Conservation (phyloP, 306 rosid species). For the Betula pendula region DNA sequence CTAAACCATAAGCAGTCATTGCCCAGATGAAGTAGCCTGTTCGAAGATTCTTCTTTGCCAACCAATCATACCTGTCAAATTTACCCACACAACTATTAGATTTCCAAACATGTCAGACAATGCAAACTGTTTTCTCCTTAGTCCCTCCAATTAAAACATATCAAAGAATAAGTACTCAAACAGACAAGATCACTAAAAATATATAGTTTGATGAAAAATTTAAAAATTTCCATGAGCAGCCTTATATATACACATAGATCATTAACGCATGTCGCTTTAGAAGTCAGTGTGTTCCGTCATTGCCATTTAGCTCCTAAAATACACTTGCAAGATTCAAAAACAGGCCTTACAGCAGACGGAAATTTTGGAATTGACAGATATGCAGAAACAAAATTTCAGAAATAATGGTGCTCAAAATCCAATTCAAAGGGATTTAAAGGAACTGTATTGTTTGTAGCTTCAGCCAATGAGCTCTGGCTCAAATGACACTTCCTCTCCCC, state of each 20-base stretch:
- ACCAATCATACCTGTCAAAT: conserved; percentile 83
- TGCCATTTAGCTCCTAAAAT: not conserved
- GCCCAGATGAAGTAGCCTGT: conserved; percentile 94
- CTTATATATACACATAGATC: not conserved
- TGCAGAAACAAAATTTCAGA: not conserved
- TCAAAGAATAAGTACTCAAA: not conserved
- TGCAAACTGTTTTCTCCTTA: conserved; percentile 1
- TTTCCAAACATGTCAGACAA: conserved; percentile 12
- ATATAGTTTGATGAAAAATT: not conserved
- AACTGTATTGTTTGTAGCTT: not conserved
- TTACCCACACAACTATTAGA: conserved; percentile 25
- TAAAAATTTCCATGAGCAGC: not conserved
- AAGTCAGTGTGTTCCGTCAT: not conserved
- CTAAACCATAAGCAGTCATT: conserved; percentile 96
- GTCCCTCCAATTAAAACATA: conserved; percentile 7
- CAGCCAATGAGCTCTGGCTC: conserved; percentile 4
- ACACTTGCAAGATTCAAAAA: not conserved
- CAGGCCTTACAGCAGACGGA: not conserved
- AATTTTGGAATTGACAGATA: not conserved
- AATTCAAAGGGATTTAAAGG: not conserved
- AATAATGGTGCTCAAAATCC: not conserved
- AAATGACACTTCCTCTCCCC: not conserved
- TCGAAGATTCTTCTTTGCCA: conserved; percentile 77
- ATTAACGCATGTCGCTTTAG: not conserved
- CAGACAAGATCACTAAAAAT: not conserved